Base-by-base conservation (phyloP, 2,329 filamentous ascomycete genomes). In the Zasmidium angulare region DNA sequence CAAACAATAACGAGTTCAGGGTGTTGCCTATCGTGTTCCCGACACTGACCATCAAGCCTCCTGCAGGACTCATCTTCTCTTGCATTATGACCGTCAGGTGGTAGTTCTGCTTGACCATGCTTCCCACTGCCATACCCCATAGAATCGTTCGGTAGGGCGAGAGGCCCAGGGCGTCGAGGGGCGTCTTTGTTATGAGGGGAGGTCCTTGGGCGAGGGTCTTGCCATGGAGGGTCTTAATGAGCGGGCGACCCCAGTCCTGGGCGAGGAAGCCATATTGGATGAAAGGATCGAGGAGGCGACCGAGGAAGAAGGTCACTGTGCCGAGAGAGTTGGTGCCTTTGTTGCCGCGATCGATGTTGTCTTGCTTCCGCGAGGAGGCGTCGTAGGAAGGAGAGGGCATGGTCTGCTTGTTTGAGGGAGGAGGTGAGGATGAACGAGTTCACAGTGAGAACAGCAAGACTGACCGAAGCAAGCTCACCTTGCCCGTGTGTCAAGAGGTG, bases 1-100 rank as follows among this genome's bases (percentile, higher is more conserved):
- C 72, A 64, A 85, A 82, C 17, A 86, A 74, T 14, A 88, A 77
- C 0, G 79, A 78, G 71, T 83, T 86, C 26, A 80, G 14, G n/a
- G 76, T 76, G 74, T 87, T 87, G 68, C 81, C 69, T 10, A 82
- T 36, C 0, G 78, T 78, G 71, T 88, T 88, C 76, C 82, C 84
- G 1, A 70, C 53, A 14, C 75, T 73, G 14, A 88, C 76, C 1
- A 71, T 58, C 0, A 78, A 46, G 0, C 83, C 83, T 1, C 73
- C 70, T 0, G 49, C 21, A 0, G 78, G 72, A 0, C 75, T 74
- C 72, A 87, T 81, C 12, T 80, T 76, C 63, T 86, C 83, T 50
- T 78, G 72, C 19, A 77, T 79, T 1, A 84, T 70, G 23, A 64
- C 66, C 1, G 76, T 67, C 14, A 81, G 72, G 81, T 82, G 84